These are phyloP conservation scores for Fusarium papillatum DNA, from an alignment of 2,329 filamentous ascomycete genomes.

Conservation along the genomic window DNA sequence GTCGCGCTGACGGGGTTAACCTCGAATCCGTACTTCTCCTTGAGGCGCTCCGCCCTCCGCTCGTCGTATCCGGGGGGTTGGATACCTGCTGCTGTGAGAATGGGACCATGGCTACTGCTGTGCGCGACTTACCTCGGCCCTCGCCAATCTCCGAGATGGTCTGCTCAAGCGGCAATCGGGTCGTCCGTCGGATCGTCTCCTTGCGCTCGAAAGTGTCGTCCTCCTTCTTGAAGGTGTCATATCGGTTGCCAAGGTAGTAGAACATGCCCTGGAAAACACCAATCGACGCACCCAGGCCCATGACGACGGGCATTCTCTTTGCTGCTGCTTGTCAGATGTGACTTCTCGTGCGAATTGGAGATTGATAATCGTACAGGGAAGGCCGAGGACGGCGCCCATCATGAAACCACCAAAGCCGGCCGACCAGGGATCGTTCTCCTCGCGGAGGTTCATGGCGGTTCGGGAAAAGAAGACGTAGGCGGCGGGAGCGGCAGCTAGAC, in stretches of 20 bases:
- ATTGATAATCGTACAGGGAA: constrained; percentile 72
- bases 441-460: constrained; percentile 86
- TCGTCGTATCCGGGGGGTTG: constrained; percentile 87
- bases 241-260: constrained; percentile 76
- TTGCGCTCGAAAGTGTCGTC: constrained; percentile 82
- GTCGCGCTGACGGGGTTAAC: constrained; percentile 75
- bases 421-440: constrained; percentile 86
- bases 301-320: constrained; percentile 74
- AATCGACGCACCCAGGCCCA: constrained; percentile 74
- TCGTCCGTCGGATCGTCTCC: constrained; percentile 79
- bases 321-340: constrained; percentile 45
- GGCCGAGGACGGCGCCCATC: constrained; percentile 78
- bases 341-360: constrained; percentile 5
- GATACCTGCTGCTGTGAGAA: constrained; percentile 71
- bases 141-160: constrained; percentile 87
- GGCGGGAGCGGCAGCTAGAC: constrained; percentile 71
- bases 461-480: constrained; percentile 83
- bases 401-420: constrained; percentile 82
- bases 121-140: constrained; percentile 77
- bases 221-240: constrained; percentile 65
- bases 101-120: neutral
- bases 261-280: constrained; percentile 73
- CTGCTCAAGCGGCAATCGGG: constrained; percentile 82
- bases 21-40: constrained; percentile 90
- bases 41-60: constrained; percentile 83